Evolutionary conservation across 345 rosid genomes (phyloP).

Genomic region (Ceriops decandra): DNA sequence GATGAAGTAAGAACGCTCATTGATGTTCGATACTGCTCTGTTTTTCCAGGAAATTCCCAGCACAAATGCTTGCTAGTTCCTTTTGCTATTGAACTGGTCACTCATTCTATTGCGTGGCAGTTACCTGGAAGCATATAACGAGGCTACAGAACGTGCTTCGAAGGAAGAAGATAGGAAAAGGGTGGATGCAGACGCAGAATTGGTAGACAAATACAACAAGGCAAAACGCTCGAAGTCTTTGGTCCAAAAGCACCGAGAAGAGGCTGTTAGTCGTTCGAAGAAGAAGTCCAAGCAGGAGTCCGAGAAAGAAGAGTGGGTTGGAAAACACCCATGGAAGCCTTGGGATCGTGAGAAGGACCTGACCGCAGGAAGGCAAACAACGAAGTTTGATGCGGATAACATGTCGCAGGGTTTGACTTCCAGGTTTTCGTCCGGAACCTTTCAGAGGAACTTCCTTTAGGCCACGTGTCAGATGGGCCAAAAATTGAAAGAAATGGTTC

Average conservation of each 20-base stretch:
- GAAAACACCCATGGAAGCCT: conserved; percentile 94
- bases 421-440: conserved; percentile 73
- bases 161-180: conserved; percentile 55
- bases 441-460: conserved; percentile 45
- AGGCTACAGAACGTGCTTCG: conserved; percentile 74
- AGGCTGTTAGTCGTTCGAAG: conserved; percentile 41
- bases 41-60: not conserved
- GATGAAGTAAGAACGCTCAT: conserved; percentile 47
- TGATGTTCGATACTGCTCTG: not conserved
- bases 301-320: conserved; percentile 79
- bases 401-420: conserved; percentile 73
- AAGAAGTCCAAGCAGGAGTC: conserved; percentile 50
- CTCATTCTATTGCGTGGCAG: conserved; percentile 33
- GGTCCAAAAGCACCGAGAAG: conserved; percentile 76
- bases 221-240: conserved; percentile 73
- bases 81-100: too few relatives aligned
- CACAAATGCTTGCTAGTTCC: too few relatives aligned
- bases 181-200: conserved; percentile 54
- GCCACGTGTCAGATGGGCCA: not conserved
- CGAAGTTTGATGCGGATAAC: conserved; percentile 58
- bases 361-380: conserved; percentile 61
- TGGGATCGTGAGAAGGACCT: conserved; percentile 95
- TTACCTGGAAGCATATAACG: conserved; percentile 80
- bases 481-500: too few relatives aligned
- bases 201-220: conserved; percentile 89